phyloP scores from a whole-genome alignment of 108 stramenopile genomes.

The Aurantiochytrium sp. region DNA sequence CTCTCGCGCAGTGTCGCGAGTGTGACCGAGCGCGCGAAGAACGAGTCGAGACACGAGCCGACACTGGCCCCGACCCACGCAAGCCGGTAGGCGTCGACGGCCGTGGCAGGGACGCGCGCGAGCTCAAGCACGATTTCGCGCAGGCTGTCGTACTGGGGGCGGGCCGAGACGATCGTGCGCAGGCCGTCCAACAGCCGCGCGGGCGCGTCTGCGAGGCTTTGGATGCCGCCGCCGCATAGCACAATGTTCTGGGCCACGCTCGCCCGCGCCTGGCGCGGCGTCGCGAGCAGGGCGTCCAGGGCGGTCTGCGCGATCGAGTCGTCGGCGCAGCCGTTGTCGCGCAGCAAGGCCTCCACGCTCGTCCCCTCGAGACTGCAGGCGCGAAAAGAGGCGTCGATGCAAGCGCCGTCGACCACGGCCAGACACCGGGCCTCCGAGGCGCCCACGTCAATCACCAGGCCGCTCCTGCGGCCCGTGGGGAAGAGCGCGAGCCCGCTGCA shows the following conservation, averaged over 20 bases:
- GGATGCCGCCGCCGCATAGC: not conserved
- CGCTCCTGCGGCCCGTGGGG: not conserved
- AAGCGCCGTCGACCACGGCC: not conserved
- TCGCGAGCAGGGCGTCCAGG: not conserved
- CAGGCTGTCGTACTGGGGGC: not conserved
- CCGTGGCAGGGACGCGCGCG: not conserved
- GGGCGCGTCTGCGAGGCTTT: not conserved
- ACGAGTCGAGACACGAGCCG: not conserved
- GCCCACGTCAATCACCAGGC: not conserved
- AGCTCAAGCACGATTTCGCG: not conserved
- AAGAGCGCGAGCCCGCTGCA: slow-evolving; percentile 14
- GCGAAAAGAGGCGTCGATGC: not conserved
- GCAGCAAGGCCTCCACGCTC: not conserved
- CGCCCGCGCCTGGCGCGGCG: not conserved
- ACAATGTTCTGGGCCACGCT: not conserved
- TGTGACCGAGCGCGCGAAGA: not conserved
- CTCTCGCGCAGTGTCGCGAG: not conserved
- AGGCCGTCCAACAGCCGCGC: not conserved
- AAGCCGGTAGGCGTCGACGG: not conserved
- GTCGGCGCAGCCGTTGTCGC: not conserved
- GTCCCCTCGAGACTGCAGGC: not conserved
- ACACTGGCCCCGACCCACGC: not conserved
- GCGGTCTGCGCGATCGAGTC: not conserved
- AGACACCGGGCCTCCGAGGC: not conserved
- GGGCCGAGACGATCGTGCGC: not conserved